A percentile compares a stretch with the other conserved stretches of the same genome.
Conservation (phyloP, 768 basidiomycete genomes). For the Auriscalpium microsporum region DNA sequence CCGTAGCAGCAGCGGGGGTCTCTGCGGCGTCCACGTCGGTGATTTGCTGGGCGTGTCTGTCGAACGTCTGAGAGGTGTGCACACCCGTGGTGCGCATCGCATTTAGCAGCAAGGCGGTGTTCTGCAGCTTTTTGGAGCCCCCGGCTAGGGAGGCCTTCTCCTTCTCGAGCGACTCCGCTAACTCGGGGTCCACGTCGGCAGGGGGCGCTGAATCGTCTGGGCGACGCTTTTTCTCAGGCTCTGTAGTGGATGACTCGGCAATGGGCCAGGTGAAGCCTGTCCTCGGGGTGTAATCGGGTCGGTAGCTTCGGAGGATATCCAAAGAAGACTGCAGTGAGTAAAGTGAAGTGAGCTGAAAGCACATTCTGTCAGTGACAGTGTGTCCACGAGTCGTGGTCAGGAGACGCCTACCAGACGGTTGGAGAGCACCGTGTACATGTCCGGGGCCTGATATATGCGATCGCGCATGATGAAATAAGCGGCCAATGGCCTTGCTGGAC, state of each 20-base stretch:
- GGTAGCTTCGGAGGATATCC: conserved; percentile 59
- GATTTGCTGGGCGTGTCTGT: conserved; percentile 26
- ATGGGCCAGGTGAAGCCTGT: conserved; percentile 85
- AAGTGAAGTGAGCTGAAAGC: conserved; percentile 53
- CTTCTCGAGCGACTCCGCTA: conserved; percentile 7
- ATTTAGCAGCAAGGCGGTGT: conserved; percentile 58
- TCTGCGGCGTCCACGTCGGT: conserved; percentile 25
- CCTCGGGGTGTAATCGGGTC: conserved; percentile 78
- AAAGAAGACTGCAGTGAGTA: conserved; percentile 71
- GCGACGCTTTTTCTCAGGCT: conserved; percentile 33
- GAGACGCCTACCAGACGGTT: conserved; percentile 58
- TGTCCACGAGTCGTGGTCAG: not conserved
- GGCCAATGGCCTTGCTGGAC: conserved; percentile 58
- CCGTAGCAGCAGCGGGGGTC: conserved; percentile 18
- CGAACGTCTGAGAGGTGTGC: conserved; percentile 50
- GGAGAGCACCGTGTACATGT: conserved; percentile 75
- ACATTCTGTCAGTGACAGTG: not conserved
- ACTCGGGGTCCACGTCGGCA: conserved; percentile 7
- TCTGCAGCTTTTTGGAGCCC: conserved; percentile 46
- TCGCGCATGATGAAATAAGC: conserved; percentile 87
- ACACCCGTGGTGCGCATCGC: conserved; percentile 76
- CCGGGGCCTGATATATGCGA: conserved; percentile 82
- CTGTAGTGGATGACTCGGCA: conserved; percentile 39
- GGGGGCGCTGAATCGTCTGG: conserved; percentile 9
- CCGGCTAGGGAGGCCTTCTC: conserved; percentile 4